Conservation (phyloP, 441 rosid genomes). For the Adansonia gregorii region DNA sequence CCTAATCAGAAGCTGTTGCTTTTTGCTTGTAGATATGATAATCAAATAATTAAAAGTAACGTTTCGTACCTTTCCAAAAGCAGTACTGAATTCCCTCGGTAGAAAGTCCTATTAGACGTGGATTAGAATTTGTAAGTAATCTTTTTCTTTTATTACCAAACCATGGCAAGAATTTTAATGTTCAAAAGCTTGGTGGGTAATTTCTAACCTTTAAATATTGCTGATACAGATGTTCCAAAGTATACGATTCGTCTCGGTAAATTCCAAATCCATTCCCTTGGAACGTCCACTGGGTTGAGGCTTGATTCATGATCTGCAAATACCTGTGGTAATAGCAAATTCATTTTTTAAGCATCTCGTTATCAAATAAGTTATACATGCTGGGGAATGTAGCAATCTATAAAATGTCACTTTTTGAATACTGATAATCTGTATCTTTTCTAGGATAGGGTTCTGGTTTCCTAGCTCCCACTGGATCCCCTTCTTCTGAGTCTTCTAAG, state of each 20-base stretch:
- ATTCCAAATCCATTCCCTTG: slow-evolving; percentile 83
- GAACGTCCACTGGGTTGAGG: slow-evolving; percentile 76
- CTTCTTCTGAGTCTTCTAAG: neutral
- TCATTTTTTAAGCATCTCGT: slow-evolving; percentile 25
- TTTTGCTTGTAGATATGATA: slow-evolving; percentile 22
- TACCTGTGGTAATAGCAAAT: slow-evolving; percentile 55
- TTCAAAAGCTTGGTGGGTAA: neutral
- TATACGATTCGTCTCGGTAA: slow-evolving; percentile 80
- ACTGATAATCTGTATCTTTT: slow-evolving; percentile 18
- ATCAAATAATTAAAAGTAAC: slow-evolving; percentile 22
- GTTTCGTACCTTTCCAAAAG: slow-evolving; percentile 91
- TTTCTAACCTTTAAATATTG: slow-evolving; percentile 84
- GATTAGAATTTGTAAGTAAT: slow-evolving; percentile 25
- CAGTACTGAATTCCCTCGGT: slow-evolving; percentile 80
- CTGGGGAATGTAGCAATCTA: slow-evolving; percentile 11
- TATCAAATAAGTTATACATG: slow-evolving; percentile 12
- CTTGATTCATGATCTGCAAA: slow-evolving; percentile 94
- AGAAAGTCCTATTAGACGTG: slow-evolving; percentile 62
- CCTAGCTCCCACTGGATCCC: slow-evolving; percentile 3
- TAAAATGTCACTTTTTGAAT: neutral
- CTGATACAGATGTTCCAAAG: slow-evolving; percentile 90
- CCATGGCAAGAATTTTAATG: slow-evolving; percentile 3
- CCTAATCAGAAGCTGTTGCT: slow-evolving; percentile 12
- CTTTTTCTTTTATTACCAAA: slow-evolving; percentile 23
- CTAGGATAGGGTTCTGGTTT: slow-evolving; percentile 11